A percentile compares a stretch with the other conserved stretches of the same genome.
These are phyloP conservation scores for Parathielavia hyrcaniae DNA, from an alignment of 495 filamentous ascomycete species.

Conservation along the genomic window DNA sequence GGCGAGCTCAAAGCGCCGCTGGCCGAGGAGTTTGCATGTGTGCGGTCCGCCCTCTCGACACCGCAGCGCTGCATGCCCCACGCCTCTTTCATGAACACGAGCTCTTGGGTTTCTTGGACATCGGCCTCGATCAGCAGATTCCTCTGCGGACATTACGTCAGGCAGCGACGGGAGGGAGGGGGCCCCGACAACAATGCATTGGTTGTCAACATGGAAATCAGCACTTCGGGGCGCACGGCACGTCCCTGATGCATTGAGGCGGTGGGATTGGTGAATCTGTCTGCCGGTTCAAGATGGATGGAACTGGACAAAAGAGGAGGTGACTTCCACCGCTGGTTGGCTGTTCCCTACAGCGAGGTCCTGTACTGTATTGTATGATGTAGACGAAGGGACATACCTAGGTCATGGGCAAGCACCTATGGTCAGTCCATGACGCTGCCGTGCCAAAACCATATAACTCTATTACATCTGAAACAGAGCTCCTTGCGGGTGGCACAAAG, in stretches of 20 bases:
- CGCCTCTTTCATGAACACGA: not conserved
- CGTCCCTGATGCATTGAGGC: not conserved
- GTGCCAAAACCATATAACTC: too few species aligned
- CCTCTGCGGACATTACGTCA: not conserved
- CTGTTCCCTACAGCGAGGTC: too few species aligned
- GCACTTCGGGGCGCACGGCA: conserved; percentile 1
- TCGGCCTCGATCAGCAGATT: conserved; percentile 2
- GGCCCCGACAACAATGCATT: too few species aligned
- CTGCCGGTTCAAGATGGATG: not conserved
- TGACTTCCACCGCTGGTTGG: not conserved
- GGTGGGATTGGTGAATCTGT: not conserved
- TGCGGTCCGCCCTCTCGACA: not conserved
- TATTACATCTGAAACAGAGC: too few species aligned
- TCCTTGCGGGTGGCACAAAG: too few species aligned
- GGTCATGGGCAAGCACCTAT: too few species aligned
- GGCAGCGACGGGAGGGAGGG: not conserved
- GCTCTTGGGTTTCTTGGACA: not conserved
- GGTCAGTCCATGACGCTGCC: too few species aligned
- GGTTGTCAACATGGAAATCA: not conserved
- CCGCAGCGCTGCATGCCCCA: conserved; percentile 1
- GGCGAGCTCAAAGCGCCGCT: not conserved
- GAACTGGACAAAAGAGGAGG: not conserved
- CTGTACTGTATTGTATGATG: too few species aligned
- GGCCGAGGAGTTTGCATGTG: not conserved
- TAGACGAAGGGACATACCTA: too few species aligned